phyloP scores from a whole-genome alignment of 202 grass and related monocot genomes.

The Cymbopogon flexuosus region DNA sequence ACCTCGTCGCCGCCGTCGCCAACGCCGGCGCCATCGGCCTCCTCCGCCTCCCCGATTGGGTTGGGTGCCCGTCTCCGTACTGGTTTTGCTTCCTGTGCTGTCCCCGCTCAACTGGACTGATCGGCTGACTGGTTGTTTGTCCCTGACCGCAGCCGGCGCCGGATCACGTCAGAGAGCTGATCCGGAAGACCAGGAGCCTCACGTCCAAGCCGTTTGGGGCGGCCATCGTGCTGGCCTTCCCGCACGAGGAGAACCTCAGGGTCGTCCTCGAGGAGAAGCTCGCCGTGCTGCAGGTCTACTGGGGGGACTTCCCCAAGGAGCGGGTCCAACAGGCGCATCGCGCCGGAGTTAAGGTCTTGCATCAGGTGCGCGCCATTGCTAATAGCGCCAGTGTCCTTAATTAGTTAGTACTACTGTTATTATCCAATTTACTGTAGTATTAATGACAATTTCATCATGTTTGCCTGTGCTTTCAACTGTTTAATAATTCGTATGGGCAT shows the following conservation, averaged over 20 bases:
- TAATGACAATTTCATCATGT: not conserved
- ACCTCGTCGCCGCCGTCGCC: constrained; percentile 85
- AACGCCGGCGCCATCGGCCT: constrained; percentile 75
- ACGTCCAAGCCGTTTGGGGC: constrained; percentile 73
- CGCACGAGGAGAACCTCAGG: constrained; percentile 69
- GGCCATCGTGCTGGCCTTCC: constrained; percentile 66
- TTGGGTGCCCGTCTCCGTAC: not conserved
- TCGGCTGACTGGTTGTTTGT: too few species aligned
- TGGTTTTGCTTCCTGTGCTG: too few species aligned
- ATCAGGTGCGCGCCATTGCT: too few species aligned
- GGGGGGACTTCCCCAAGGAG: constrained; percentile 72
- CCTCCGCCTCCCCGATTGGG: constrained; percentile 72
- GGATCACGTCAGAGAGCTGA: constrained; percentile 66
- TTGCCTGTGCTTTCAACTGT: too few species aligned
- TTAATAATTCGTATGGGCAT: too few species aligned
- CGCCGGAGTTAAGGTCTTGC: too few species aligned
- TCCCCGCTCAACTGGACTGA: too few species aligned
- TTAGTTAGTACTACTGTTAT: too few species aligned
- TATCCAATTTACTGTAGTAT: not conserved
- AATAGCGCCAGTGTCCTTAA: too few species aligned
- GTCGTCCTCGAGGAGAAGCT: constrained; percentile 79
- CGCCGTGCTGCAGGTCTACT: constrained; percentile 76
- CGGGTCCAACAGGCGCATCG: constrained; percentile 34
- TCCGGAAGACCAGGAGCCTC: constrained; percentile 60
- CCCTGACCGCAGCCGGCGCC: constrained; percentile 57